Conservation (phyloP, 768 basidiomycete genomes). For the Omphalotus guepiniiformis region DNA sequence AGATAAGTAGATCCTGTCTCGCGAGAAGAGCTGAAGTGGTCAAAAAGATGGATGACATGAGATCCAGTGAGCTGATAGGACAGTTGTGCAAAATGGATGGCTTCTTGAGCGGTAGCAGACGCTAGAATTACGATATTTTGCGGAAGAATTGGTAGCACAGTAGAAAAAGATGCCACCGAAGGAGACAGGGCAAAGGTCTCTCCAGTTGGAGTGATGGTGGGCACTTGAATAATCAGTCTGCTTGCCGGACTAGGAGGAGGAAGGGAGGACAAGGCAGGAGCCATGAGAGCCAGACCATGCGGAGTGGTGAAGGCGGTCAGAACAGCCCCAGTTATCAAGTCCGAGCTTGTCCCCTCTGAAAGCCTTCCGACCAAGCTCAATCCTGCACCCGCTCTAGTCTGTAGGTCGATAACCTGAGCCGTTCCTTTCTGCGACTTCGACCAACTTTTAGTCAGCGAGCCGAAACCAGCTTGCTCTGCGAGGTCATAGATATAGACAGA, state of each 20-base stretch:
- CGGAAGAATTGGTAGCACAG: conserved; percentile 56
- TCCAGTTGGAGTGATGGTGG: conserved; percentile 63
- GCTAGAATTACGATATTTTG: conserved; percentile 69
- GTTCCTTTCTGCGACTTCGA: conserved; percentile 35
- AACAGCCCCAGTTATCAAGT: conserved; percentile 52
- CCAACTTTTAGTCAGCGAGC: conserved; percentile 67
- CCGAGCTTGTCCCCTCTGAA: conserved; percentile 73
- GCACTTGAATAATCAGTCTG: conserved; percentile 80
- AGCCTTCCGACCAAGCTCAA: conserved; percentile 73
- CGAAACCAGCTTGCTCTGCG: conserved; percentile 82
- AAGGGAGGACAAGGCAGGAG: conserved; percentile 69
- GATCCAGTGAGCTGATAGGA: conserved; percentile 63
- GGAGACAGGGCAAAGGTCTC: conserved; percentile 70
- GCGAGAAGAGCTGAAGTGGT: conserved; percentile 76
- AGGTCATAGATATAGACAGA: conserved; percentile 79
- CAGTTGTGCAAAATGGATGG: conserved; percentile 69
- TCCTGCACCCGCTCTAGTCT: conserved; percentile 84
- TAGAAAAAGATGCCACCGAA: conserved; percentile 65
- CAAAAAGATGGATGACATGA: conserved; percentile 88
- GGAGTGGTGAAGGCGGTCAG: conserved; percentile 83
- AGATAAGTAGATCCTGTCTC: conserved; percentile 61
- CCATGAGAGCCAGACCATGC: conserved; percentile 79
- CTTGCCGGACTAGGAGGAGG: conserved; percentile 58
- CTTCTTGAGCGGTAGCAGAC: conserved; percentile 81
- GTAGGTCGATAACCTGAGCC: conserved; percentile 61